These are phyloP conservation scores for Lactuca saligna DNA, from an alignment of 129 eudicot genomes.

Conservation along the genomic window DNA sequence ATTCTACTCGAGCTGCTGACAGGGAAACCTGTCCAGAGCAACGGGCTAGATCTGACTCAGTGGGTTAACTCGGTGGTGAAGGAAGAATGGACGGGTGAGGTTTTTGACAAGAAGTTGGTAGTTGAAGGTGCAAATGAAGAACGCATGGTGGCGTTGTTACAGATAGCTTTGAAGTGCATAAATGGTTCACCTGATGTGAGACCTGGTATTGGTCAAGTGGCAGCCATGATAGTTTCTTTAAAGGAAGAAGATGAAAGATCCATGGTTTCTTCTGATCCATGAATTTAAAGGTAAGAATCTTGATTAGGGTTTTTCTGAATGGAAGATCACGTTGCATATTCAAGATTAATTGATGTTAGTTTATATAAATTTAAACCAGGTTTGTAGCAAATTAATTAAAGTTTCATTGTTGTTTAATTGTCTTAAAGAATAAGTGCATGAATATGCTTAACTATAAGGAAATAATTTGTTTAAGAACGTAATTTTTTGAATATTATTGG, in stretches of 20 bases:
- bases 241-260: slow-evolving; percentile 65
- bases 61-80: slow-evolving; percentile 76
- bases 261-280: slow-evolving; percentile 42
- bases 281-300: slow-evolving; percentile 17
- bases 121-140: slow-evolving; percentile 67
- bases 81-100: slow-evolving; percentile 83
- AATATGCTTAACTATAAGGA: neutral
- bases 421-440: slow-evolving; percentile 35
- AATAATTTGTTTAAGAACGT: slow-evolving; percentile 13
- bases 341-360: slow-evolving; percentile 14
- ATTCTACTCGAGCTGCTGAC: slow-evolving; percentile 68
- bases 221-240: slow-evolving; percentile 45
- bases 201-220: slow-evolving; percentile 57
- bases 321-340: neutral
- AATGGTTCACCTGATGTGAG: slow-evolving; percentile 46
- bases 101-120: slow-evolving; percentile 56
- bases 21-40: slow-evolving; percentile 56
- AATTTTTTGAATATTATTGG: slow-evolving; percentile 18
- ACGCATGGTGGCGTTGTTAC: slow-evolving; percentile 61
- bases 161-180: slow-evolving; percentile 67
- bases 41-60: slow-evolving; percentile 54
- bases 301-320: slow-evolving; percentile 13
- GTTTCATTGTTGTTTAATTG: slow-evolving; percentile 5
- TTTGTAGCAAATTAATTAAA: slow-evolving; percentile 1
- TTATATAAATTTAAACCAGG: slow-evolving; percentile 8